These are phyloP conservation scores for Allomyces macrogynus DNA, from an alignment of 192 early-diverging fungal species.

Conservation along the genomic window DNA sequence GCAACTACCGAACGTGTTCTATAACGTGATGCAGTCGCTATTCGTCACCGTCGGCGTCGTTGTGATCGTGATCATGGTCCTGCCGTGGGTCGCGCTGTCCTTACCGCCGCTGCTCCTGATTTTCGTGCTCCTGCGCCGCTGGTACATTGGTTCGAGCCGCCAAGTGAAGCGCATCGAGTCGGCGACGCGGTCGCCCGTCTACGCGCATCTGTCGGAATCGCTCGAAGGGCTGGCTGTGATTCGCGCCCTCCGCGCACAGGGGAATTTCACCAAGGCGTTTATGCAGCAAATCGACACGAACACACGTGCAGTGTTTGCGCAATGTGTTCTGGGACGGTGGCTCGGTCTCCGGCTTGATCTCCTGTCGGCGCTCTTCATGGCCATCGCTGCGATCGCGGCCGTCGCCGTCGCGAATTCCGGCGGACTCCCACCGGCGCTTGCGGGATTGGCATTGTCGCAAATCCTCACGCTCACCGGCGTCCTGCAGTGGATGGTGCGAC, in stretches of 20 bases:
- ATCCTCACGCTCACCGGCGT: conserved; percentile 30
- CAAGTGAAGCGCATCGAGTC: conserved; percentile 51
- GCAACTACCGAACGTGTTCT: conserved; percentile 10
- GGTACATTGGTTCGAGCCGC: conserved; percentile 32
- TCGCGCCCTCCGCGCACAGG: conserved; percentile 35
- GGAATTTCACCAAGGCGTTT: conserved; percentile 32
- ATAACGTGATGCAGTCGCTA: conserved; percentile 33
- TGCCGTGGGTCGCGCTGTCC: conserved; percentile 33
- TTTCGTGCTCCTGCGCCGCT: conserved; percentile 25
- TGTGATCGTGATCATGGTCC: conserved; percentile 32
- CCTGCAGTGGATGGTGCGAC: conserved; percentile 26
- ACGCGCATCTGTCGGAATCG: conserved; percentile 35
- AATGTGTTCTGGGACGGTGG: conserved; percentile 28
- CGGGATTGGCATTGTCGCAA: conserved; percentile 28
- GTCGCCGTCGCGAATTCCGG: conserved; percentile 19
- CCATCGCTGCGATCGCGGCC: conserved; percentile 18
- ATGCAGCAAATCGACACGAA: conserved; percentile 34
- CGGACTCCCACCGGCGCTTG: conserved; percentile 21
- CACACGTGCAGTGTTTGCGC: conserved; percentile 30
- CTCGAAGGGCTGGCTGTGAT: conserved; percentile 49
- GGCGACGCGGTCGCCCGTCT: conserved; percentile 40
- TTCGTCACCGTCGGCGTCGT: conserved; percentile 45
- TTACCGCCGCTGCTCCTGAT: conserved; percentile 20
- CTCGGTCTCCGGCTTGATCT: conserved; percentile 32
- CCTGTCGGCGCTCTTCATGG: conserved; percentile 23